Percentiles rank a stretch among this genome's conserved stretches.
phyloP scores from a whole-genome alignment of 495 filamentous ascomycete genomes.

The Stereocaulon alpinum region DNA sequence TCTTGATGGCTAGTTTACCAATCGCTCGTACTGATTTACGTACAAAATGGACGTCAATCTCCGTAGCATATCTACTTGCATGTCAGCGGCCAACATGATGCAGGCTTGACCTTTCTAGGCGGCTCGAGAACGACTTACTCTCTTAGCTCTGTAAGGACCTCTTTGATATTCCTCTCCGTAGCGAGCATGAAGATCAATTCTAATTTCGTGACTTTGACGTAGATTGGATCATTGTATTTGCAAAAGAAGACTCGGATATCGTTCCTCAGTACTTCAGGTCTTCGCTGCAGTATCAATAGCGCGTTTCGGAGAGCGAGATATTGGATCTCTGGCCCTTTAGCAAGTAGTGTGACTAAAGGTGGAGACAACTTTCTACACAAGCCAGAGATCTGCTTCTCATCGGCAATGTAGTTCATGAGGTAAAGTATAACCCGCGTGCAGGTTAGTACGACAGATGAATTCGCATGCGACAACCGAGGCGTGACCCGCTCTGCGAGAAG shows the following conservation, averaged over 20 bases:
- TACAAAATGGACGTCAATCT: constrained; percentile 98
- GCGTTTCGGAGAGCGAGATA: constrained; percentile 94
- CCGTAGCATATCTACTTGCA: constrained; percentile 65
- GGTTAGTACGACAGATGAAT: constrained; percentile 92
- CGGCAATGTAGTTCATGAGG: constrained; percentile 96
- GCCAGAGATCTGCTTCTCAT: constrained; percentile 79
- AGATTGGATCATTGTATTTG: constrained; percentile 99
- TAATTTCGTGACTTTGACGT: constrained; percentile 98
- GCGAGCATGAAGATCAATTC: constrained; percentile 99
- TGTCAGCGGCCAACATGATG: neutral
- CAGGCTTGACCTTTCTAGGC: no score
- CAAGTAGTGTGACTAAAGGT: constrained; percentile 86
- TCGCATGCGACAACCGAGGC: constrained; percentile 88
- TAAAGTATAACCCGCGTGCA: constrained; percentile 94
- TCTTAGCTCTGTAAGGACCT: constrained; percentile 86
- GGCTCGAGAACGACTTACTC: constrained; percentile 46
- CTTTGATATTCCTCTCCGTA: constrained; percentile 88
- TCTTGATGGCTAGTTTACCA: constrained; percentile 97
- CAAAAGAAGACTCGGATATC: constrained; percentile 99
- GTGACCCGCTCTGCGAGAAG: constrained; percentile 88
- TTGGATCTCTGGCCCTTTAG: constrained; percentile 95
- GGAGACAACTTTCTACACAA: constrained; percentile 91
- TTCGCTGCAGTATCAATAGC: constrained; percentile 81
- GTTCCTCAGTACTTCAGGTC: constrained; percentile 88
- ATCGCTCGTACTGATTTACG: constrained; percentile 96